A percentile compares a stretch with the other conserved stretches of the same genome.
Conservation (phyloP, 148 eudicot genomes). For the Camellia japonica region DNA sequence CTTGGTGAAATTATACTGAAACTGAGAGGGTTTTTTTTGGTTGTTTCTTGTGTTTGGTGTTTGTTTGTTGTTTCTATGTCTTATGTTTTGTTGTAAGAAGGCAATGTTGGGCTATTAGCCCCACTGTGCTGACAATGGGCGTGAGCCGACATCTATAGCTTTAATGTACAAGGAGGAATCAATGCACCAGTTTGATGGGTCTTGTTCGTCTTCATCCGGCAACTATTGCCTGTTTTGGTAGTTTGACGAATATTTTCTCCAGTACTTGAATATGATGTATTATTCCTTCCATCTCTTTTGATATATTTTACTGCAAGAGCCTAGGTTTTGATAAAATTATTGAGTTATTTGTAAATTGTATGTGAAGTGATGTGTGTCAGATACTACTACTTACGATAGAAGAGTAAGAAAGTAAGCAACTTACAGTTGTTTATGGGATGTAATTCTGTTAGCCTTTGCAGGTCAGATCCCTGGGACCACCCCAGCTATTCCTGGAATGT, state of each 20-base stretch:
- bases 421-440: conserved; percentile 3
- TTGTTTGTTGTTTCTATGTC: conserved; percentile 94
- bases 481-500: conserved; percentile 71
- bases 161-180: conserved; percentile 83
- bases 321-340: conserved; percentile 5
- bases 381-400: neutral
- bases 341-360: neutral
- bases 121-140: conserved; percentile 98
- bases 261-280: conserved; percentile 47
- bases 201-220: conserved; percentile 86
- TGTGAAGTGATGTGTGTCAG: conserved; percentile 4
- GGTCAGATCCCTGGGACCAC: conserved; percentile 65
- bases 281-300: conserved; percentile 27
- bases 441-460: conserved; percentile 37
- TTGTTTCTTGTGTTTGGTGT: conserved; percentile 93
- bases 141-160: conserved; percentile 98
- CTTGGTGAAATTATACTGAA: conserved; percentile 50
- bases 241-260: conserved; percentile 50
- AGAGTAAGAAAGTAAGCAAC: neutral
- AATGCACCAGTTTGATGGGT: conserved; percentile 75
- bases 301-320: conserved; percentile 21
- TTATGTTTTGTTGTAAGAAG: conserved; percentile 87
- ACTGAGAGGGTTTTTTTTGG: conserved; percentile 88
- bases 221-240: conserved; percentile 64
- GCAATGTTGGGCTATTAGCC: conserved; percentile 95